phyloP scores from a whole-genome alignment of 768 basidiomycete species.

The Russula lepida region DNA sequence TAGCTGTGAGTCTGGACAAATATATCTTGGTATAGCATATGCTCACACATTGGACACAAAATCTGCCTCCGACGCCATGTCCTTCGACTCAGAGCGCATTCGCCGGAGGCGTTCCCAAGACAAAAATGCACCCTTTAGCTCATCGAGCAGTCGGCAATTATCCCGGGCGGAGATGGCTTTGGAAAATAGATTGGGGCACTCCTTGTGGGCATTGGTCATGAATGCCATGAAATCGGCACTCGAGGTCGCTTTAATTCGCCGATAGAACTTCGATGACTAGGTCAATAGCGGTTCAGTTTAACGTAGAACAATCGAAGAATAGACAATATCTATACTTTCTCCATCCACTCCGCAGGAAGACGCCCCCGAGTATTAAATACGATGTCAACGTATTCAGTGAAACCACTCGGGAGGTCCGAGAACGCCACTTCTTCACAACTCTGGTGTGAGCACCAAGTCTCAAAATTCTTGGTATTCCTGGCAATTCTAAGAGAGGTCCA shows the following conservation, averaged over 20 bases:
- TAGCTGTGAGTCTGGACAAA: not conserved
- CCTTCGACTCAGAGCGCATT: slow-evolving; percentile 36
- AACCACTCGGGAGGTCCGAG: slow-evolving; percentile 36
- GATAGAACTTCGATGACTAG: slow-evolving; percentile 26
- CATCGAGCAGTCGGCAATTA: slow-evolving; percentile 28
- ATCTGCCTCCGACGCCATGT: slow-evolving; percentile 48
- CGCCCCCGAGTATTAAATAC: slow-evolving; percentile 33
- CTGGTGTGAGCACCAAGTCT: slow-evolving; percentile 44
- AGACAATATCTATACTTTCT: slow-evolving; percentile 28
- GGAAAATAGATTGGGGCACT: slow-evolving; percentile 36
- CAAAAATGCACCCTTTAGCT: slow-evolving; percentile 34
- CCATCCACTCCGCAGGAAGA: slow-evolving; percentile 37
- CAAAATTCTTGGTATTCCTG: slow-evolving; percentile 39
- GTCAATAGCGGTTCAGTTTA: not conserved
- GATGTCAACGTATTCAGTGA: slow-evolving; percentile 30
- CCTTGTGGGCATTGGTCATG: slow-evolving; percentile 27
- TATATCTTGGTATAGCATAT: not conserved
- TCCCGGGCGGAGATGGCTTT: slow-evolving; percentile 20
- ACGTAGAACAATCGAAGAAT: not conserved
- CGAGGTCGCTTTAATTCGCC: slow-evolving; percentile 23
- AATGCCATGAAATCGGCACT: slow-evolving; percentile 29
- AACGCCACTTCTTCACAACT: slow-evolving; percentile 42
- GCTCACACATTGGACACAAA: slow-evolving; percentile 47
- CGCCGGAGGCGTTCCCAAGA: slow-evolving; percentile 38
- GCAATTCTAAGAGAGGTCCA: slow-evolving; percentile 34